Base-by-base conservation (phyloP, 305 asterid genomes). In the Rubia tinctorum region DNA sequence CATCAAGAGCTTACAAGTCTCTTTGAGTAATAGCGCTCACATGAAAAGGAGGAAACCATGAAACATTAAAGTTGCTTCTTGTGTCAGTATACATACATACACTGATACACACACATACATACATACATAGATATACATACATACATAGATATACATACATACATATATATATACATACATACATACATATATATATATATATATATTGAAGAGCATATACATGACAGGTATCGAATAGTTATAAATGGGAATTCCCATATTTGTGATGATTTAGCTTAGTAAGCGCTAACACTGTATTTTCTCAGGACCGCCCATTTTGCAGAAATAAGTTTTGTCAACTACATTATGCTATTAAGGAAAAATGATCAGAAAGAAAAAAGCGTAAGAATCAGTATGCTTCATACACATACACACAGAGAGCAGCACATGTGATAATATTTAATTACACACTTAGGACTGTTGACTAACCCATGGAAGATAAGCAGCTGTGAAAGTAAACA, bases 401-500 rank as follows among this genome's bases (percentile, higher is more conserved):
- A 58, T 20, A 59, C 55, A 25, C 44, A 39, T 20, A 22, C 9
- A 27, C 68, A 71, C 25, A 23, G 1, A 42, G 27, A 42, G 44
- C 20, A 45, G 23, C 15, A 69, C 58, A 51, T 45, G 66, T 15
- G 25, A 53, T 34, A 66, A 23, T 34, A 44, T 62, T 20, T 61
- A 34, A 47, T 27, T 37, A 71, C 20, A 58, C 1, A 40, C 3
- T 59, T 23, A 9, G 44, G 37, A 77, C 63, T 71, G 71, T 65
- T 40, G 47, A 82, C 98, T 85, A 64, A 95, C 99, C 99, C 99
- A 95, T 77, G 99, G 99, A 82, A 95, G 88, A 80, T 95, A 95
- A 73, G 98, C 99, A 18, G 99, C 99, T 30, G 98, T 95, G 86
- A 95, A 95, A 74, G 98, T 95, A 82, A 95, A 95, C 12, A 95